Evolutionary conservation across 1,284 basidiomycete species (phyloP).

Genomic region (Irpex sp.): DNA sequence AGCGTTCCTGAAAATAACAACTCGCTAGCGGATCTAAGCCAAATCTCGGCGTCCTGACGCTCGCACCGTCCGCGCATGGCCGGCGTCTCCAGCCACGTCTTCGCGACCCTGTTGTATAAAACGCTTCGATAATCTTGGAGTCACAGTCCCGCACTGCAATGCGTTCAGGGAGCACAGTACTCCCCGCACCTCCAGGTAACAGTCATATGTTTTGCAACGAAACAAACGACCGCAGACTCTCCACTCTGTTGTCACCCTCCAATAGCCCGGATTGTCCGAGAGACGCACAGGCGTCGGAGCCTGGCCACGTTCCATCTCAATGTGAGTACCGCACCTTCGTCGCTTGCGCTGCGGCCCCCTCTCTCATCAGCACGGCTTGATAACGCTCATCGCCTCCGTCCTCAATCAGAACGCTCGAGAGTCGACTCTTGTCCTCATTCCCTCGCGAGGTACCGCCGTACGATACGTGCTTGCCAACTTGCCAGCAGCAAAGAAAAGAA

Average conservation of each 20-base stretch:
- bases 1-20: neutral
- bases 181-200: neutral
- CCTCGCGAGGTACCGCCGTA: no score
- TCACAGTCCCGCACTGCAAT: neutral
- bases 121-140: no score
- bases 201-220: neutral
- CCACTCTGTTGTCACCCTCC: no score
- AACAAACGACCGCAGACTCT: neutral
- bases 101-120: neutral
- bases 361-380: neutral
- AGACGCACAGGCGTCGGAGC: neutral
- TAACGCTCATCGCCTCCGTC: neutral
- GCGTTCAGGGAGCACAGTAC: neutral
- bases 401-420: neutral
- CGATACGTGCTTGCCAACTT: no score
- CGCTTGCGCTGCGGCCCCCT: neutral
- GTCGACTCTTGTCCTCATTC: neutral
- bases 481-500: no score
- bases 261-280: no score
- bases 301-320: neutral
- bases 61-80: neutral
- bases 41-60: neutral
- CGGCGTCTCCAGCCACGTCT: neutral
- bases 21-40: neutral
- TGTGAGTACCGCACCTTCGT: neutral